Percentiles rank a stretch among this genome's conserved stretches.
These are phyloP conservation scores for Triticum urartu DNA, from an alignment of 176 grass and related monocot species.

Conservation along the genomic window DNA sequence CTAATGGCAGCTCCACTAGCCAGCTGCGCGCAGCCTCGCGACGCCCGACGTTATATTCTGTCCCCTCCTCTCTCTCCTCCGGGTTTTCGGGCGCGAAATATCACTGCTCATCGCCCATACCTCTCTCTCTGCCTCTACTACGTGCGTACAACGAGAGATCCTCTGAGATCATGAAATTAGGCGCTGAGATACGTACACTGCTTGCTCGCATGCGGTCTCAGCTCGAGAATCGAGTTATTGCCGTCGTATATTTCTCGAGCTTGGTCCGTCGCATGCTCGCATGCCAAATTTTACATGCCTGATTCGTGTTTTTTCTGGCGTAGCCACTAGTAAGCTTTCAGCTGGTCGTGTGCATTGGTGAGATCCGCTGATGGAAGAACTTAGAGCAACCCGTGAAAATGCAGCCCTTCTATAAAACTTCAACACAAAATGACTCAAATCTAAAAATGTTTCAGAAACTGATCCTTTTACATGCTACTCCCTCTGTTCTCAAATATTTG, in stretches of 20 bases:
- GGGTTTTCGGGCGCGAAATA: slow-evolving; percentile 46
- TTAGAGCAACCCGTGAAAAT: too few relatives aligned
- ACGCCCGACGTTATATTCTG: slow-evolving; percentile 28
- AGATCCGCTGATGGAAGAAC: too few relatives aligned
- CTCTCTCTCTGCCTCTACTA: not conserved
- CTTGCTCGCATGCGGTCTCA: not conserved
- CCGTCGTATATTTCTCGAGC: not conserved
- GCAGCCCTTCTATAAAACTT: too few relatives aligned
- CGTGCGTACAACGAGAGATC: not conserved
- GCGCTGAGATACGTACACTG: not conserved
- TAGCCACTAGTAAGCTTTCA: too few relatives aligned
- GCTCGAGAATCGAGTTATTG: not conserved
- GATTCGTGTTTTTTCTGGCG: too few relatives aligned
- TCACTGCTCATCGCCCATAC: slow-evolving; percentile 6
- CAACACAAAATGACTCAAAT: too few relatives aligned
- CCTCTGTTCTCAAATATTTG: too few relatives aligned
- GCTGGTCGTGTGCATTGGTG: too few relatives aligned
- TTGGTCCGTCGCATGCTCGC: not conserved
- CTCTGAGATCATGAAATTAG: not conserved
- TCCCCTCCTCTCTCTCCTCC: slow-evolving; percentile 18
- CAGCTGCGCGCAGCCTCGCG: not conserved
- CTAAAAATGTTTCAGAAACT: too few relatives aligned
- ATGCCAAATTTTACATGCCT: too few relatives aligned
- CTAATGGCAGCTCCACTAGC: slow-evolving; percentile 19
- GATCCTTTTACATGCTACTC: too few relatives aligned